Conservation (phyloP, 768 basidiomycete species). For the Lentinula aciculospora region DNA sequence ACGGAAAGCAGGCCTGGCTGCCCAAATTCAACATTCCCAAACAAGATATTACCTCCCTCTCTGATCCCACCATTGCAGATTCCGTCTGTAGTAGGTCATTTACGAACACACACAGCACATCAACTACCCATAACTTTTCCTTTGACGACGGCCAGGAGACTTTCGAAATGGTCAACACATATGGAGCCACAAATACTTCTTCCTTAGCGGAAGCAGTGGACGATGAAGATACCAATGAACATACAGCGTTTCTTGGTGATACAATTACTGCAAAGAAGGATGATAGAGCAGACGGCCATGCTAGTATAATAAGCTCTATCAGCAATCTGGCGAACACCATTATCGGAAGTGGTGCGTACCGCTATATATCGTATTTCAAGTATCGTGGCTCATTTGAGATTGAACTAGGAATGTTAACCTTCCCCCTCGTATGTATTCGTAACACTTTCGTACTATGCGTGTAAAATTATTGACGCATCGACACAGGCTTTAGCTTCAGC, state of each 20-base stretch:
- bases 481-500: constrained; percentile 82
- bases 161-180: constrained; percentile 66
- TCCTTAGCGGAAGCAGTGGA: constrained; percentile 19
- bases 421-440: constrained; percentile 58
- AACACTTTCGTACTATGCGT: neutral
- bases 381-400: neutral
- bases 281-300: constrained; percentile 53
- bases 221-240: constrained; percentile 34
- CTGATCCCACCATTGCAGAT: neutral
- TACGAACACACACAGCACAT: neutral
- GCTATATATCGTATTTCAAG: neutral
- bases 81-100: neutral
- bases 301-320: constrained; percentile 60
- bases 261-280: constrained; percentile 12
- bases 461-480: constrained; percentile 6
- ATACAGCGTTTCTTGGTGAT: constrained; percentile 54
- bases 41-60: neutral
- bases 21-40: neutral
- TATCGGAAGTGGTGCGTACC: constrained; percentile 72
- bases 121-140: neutral
- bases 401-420: constrained; percentile 75
- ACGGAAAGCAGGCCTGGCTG: neutral
- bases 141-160: neutral
- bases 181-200: constrained; percentile 47
- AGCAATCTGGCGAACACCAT: constrained; percentile 88